phyloP scores from a whole-genome alignment of 345 rosid genomes.

The Eucalyptus marginata region DNA sequence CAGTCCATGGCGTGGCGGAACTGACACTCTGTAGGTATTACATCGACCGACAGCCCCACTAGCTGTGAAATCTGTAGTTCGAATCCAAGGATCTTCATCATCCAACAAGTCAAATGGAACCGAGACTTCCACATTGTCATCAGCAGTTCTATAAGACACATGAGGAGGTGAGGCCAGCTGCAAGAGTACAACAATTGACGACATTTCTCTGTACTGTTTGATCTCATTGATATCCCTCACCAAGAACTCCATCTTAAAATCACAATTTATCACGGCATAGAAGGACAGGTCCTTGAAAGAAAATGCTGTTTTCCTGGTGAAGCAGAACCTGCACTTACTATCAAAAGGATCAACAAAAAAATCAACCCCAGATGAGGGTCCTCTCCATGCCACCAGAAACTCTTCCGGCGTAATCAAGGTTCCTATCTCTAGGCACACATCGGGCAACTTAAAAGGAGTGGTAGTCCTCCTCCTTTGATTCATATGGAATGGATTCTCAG shows the following conservation, averaged over 20 bases:
- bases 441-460: slow-evolving; percentile 40
- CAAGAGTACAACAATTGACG: slow-evolving; percentile 36
- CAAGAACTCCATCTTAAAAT: slow-evolving; percentile 73
- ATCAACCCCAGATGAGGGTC: slow-evolving; percentile 33
- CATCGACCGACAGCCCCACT: slow-evolving; percentile 78
- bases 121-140: slow-evolving; percentile 47
- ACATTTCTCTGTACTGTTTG: slow-evolving; percentile 23
- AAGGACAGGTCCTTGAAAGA: slow-evolving; percentile 33
- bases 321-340: slow-evolving; percentile 60
- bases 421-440: slow-evolving; percentile 60
- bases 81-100: slow-evolving; percentile 97
- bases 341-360: slow-evolving; percentile 89
- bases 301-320: slow-evolving; percentile 57
- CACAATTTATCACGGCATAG: slow-evolving; percentile 69
- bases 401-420: slow-evolving; percentile 30
- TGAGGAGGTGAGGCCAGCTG: slow-evolving; percentile 67
- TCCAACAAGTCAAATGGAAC: slow-evolving; percentile 64
- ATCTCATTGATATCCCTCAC: slow-evolving; percentile 57
- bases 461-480: slow-evolving; percentile 57
- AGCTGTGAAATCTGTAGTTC: slow-evolving; percentile 76
- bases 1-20: slow-evolving; percentile 51
- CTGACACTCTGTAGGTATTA: slow-evolving; percentile 43
- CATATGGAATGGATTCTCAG: slow-evolving; percentile 48
- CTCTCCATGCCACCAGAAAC: slow-evolving; percentile 66
- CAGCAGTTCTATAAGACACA: slow-evolving; percentile 82